These are phyloP conservation scores for Ophiocordyceps camponoti-floridani DNA, from an alignment of 2,329 filamentous ascomycete genomes.

Conservation along the genomic window DNA sequence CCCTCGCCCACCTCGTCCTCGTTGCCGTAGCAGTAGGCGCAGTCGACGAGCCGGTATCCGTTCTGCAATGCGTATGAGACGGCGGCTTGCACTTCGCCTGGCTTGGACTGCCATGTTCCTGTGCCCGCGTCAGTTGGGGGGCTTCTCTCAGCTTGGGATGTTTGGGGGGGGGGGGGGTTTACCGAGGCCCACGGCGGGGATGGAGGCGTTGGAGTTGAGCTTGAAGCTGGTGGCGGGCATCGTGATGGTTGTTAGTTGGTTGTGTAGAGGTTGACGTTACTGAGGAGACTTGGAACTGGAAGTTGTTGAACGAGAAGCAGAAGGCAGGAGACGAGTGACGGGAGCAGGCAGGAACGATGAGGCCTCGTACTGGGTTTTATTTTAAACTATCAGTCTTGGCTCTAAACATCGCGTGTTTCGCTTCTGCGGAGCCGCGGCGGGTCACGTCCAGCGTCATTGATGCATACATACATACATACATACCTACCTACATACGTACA, in stretches of 20 bases:
- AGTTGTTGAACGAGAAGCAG: background rate
- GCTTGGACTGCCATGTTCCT: slow-evolving; percentile 48
- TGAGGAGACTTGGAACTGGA: background rate
- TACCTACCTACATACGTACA: too few species aligned
- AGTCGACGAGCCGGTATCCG: slow-evolving; percentile 47
- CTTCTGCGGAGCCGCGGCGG: background rate
- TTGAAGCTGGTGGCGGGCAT: slow-evolving; percentile 25
- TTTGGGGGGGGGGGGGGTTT: slow-evolving; percentile 5
- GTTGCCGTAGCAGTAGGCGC: slow-evolving; percentile 63
- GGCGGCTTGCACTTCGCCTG: slow-evolving; percentile 38
- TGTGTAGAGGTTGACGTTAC: background rate
- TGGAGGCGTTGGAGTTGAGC: slow-evolving; percentile 45
- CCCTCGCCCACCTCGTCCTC: slow-evolving; percentile 70
- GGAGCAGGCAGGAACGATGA: background rate
- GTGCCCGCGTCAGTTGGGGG: background rate
- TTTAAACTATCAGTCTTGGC: background rate
- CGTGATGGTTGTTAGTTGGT: background rate
- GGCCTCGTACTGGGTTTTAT: background rate
- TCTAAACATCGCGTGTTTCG: background rate
- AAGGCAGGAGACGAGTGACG: background rate
- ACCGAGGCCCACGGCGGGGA: slow-evolving; percentile 48
- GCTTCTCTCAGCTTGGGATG: background rate
- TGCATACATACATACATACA: too few species aligned
- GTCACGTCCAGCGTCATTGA: background rate
- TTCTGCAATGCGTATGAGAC: slow-evolving; percentile 38